These are phyloP conservation scores for Ogataea naganishii DNA, from an alignment of 805 yeast species.

Conservation along the genomic window DNA sequence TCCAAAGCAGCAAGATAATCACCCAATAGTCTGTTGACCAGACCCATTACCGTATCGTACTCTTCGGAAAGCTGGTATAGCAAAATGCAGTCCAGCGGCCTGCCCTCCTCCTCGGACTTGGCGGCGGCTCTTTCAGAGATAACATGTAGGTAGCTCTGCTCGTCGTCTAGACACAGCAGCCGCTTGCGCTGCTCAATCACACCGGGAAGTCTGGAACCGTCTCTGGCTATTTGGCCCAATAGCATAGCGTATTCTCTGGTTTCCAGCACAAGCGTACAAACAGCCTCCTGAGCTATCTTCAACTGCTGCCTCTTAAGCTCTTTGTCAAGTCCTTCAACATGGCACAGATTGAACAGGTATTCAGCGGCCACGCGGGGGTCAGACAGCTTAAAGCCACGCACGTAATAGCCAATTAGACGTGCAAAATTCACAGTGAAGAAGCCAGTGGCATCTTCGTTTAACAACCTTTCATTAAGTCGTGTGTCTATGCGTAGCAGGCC, in stretches of 20 bases:
- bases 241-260: constrained; percentile 77
- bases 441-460: constrained; percentile 24
- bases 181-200: constrained; percentile 70
- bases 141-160: constrained; percentile 51
- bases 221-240: constrained; percentile 73
- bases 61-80: constrained; percentile 86
- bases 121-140: constrained; percentile 82
- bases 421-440: constrained; percentile 36
- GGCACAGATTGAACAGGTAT: constrained; percentile 64
- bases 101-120: constrained; percentile 86
- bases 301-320: constrained; percentile 31
- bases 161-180: constrained; percentile 49
- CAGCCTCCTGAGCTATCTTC: constrained; percentile 61
- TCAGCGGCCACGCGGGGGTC: constrained; percentile 93
- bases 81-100: constrained; percentile 74
- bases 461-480: constrained; percentile 9
- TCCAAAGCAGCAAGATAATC: constrained; percentile 69
- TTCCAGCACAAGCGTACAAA: constrained; percentile 76
- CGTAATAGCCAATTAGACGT: constrained; percentile 68
- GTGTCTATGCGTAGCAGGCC: constrained; percentile 47
- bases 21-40: constrained; percentile 70
- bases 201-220: constrained; percentile 77
- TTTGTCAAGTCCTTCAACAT: constrained; percentile 30
- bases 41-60: constrained; percentile 66
- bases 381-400: constrained; percentile 71